A percentile compares a stretch with the other conserved stretches of the same genome.
These are phyloP conservation scores for Microcyclospora pomicola DNA, from an alignment of 2,329 filamentous ascomycete species.

Conservation along the genomic window DNA sequence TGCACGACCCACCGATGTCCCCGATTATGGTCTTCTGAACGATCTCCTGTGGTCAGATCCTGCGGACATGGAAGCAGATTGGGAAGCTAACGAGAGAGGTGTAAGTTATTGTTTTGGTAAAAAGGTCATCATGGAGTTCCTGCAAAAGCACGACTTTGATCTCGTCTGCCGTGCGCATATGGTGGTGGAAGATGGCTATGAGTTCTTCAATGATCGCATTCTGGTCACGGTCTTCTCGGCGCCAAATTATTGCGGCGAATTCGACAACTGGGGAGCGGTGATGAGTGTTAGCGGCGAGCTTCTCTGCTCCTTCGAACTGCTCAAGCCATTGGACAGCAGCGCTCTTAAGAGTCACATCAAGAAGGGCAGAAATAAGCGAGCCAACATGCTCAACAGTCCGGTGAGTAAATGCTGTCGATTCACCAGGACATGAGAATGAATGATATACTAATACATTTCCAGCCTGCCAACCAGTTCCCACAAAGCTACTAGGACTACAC, in stretches of 20 bases:
- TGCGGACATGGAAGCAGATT: conserved; percentile 87
- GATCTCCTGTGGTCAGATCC: conserved; percentile 96
- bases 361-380: conserved; percentile 86
- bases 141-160: conserved; percentile 91
- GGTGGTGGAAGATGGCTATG: conserved; percentile 98
- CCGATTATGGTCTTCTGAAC: conserved; percentile 89
- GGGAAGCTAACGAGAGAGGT: conserved; percentile 93
- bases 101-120: conserved; percentile 99
- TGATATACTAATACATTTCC: conserved; percentile 13
- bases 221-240: conserved; percentile 95
- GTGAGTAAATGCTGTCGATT: conserved; percentile 43
- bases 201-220: conserved; percentile 93
- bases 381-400: conserved; percentile 91
- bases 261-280: conserved; percentile 97
- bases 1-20: conserved; percentile 87
- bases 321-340: conserved; percentile 91
- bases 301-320: conserved; percentile 88
- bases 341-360: conserved; percentile 98
- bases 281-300: conserved; percentile 94
- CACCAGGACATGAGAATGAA: not conserved
- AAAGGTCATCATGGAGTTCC: conserved; percentile 92
- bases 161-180: conserved; percentile 95
- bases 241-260: conserved; percentile 96
- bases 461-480: conserved; percentile 38
- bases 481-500: conserved; percentile 32